Percentiles rank a stretch among this genome's conserved stretches.
phyloP scores from a whole-genome alignment of 768 basidiomycete species.

The Ramaria rubella region DNA sequence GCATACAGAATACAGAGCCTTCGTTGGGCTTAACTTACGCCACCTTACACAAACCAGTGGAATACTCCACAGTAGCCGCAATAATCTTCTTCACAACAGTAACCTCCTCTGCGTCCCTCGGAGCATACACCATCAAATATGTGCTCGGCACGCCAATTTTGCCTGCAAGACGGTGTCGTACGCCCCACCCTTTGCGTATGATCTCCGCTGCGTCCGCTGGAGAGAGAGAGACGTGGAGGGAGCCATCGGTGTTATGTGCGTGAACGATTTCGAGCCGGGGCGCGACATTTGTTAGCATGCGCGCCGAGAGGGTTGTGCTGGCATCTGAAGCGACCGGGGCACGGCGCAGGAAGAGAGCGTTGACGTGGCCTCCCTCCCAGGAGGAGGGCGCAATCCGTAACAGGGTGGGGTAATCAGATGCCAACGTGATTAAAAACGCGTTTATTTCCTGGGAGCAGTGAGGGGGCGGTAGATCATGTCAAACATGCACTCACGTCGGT shows the following conservation, averaged over 20 bases:
- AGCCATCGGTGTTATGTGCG: constrained; percentile 2
- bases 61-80: constrained; percentile 8
- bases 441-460: no score
- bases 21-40: no score
- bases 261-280: constrained; percentile 2
- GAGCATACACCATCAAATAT: constrained; percentile 6
- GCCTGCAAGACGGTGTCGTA: constrained; percentile 1
- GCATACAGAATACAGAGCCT: no score
- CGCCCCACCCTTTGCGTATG: constrained; percentile 6
- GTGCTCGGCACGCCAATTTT: not conserved
- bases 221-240: not conserved
- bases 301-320: not conserved
- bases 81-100: constrained; percentile 5
- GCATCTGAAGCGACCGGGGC: not conserved
- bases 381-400: constrained; percentile 1
- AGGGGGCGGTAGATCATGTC: not conserved
- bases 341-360: not conserved
- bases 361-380: constrained; percentile 3
- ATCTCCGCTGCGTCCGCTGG: constrained; percentile 6
- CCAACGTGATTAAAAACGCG: no score
- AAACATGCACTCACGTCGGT: not conserved
- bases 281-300: not conserved
- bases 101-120: constrained; percentile 8
- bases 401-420: no score
- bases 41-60: not conserved